Evolutionary conservation across 371 early-diverging fungal genomes (phyloP).

Genomic region (Rhizopus arrhizus): DNA sequence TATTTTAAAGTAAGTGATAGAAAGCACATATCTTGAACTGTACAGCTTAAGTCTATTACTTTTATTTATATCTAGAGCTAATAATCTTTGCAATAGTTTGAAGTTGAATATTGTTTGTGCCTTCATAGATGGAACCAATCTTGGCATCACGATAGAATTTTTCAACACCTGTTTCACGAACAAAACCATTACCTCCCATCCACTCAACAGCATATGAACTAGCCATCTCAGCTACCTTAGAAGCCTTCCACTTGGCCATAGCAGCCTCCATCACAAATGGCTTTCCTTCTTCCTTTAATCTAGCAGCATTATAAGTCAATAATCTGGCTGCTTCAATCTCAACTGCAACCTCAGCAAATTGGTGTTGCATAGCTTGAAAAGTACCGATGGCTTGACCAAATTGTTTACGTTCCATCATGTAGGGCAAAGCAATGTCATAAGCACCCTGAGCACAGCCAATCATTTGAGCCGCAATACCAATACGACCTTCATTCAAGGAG

Average conservation of each 20-base stretch:
- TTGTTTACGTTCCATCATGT: slow-evolving; percentile 84
- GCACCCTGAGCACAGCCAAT: slow-evolving; percentile 96
- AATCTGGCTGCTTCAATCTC: slow-evolving; percentile 96
- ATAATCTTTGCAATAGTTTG: slow-evolving; percentile 94
- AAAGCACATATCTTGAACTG: too few relatives aligned
- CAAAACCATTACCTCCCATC: slow-evolving; percentile 97
- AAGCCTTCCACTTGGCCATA: slow-evolving; percentile 95
- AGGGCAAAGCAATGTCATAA: slow-evolving; percentile 79
- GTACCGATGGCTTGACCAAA: slow-evolving; percentile 85
- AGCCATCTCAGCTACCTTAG: slow-evolving; percentile 93
- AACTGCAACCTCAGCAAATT: slow-evolving; percentile 93
- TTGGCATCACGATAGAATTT: slow-evolving; percentile 97
- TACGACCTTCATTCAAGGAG: slow-evolving; percentile 97
- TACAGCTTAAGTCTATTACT: too few relatives aligned
- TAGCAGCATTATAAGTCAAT: slow-evolving; percentile 96
- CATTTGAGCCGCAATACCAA: slow-evolving; percentile 99
- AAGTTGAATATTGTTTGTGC: slow-evolving; percentile 95
- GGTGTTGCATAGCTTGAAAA: slow-evolving; percentile 98
- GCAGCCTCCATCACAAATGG: slow-evolving; percentile 94
- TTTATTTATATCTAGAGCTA: slow-evolving; percentile 63
- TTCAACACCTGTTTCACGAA: slow-evolving; percentile 75
- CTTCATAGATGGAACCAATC: slow-evolving; percentile 88
- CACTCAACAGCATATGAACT: slow-evolving; percentile 92
- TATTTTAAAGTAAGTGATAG: too few relatives aligned
- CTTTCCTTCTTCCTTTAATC: slow-evolving; percentile 92